Evolutionary conservation across 352 stramenopile species (phyloP), one percentile per base, ranked within the genome.

Genomic region (Pythium oligandrum): DNA sequence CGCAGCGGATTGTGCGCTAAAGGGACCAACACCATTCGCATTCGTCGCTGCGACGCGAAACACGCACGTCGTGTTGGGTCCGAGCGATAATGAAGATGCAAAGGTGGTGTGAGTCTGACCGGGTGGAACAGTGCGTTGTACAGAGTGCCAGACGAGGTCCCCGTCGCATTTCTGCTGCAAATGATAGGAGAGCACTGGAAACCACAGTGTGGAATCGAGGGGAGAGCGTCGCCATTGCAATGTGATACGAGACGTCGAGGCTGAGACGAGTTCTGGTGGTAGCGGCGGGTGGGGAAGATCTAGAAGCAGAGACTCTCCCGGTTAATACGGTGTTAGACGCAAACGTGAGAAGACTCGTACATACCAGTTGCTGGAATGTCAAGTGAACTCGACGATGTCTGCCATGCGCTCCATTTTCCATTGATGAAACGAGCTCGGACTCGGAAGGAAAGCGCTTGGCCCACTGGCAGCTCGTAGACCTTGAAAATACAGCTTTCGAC

Each of bases 21-120:
- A 89, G 0, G 75, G 71, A 2, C 78, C 78, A 30, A 68, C 38
- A 7, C 75, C 75, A 42, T 87, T 89, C 0, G 44, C 70, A 44
- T 75, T 87, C 3, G 51, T 61, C 1, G 75, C 78, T 34, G 70
- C 54, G 33, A 85, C 74, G 38, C 78, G 75, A 48, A 87, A 89
- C 3, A 57, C 38, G 33, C 78, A 89, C 6, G 57, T 71, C 5
- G 70, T 70, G 8, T 79, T 84, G 30, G 78, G 69, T 3, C 5
- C 9, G 9, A 64, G 57, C 0, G 59, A 44, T 11, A 63, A 50
- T 0, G 78, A 87, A 0, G 51, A 49, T 1, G 61, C 50, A 44
- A 72, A 50, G 0, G 73, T 81, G n/a, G 60, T 61, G 7, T 43
- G 55, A 0, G 51, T 68, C 30, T 51, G 55, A 4, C 66, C 70